Base-by-base conservation (phyloP, 1,284 basidiomycete species). In the Schizopora paradoxa region DNA sequence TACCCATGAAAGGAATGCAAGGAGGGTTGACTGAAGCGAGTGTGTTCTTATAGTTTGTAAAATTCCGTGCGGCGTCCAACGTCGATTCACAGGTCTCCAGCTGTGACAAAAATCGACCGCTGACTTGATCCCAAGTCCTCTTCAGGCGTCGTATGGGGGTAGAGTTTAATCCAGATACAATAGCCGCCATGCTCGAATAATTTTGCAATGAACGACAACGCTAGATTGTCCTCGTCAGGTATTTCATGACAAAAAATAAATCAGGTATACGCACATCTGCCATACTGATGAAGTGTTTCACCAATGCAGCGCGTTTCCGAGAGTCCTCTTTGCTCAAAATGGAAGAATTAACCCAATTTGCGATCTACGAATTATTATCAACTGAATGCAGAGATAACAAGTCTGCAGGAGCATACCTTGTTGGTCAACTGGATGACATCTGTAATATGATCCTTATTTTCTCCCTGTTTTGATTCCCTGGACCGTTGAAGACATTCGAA, bases 1-100 rank as follows among this genome's bases (percentile, higher is more conserved):
- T 57, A 92, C 92, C 95, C 43, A 99, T 86, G 68, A 99, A 99
- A 4, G 96, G 96, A 0, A 99, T 94, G 64, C 94, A 97, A 40
- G 96, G 95, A 0, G 94, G 92, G 31, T 87, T 82, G 49, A 96
- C 85, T 36, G 76, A 79, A 37, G 88, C 85, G 58, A 99, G 79
- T 44, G 84, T 78, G 51, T 87, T 82, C 43, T 91, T 84, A 66
- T 99, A 99, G 57, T 86, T 89, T 25, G 80, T 84, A 68, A 96
- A 99, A 60, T 98, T 99, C 69, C 91, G 91, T 57, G 82, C 86
- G 42, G 83, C 84, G 62, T 93, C 89, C 55, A 96, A 83, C 11
- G 86, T 86, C 64, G 77, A 79, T 62, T 95, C 91, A 63, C 86
- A 87, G 34, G 72, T 68, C 21, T 69, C 72, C 50, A 89, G 74